Conservation (phyloP, 305 asterid genomes). For the Solanum hybrid region DNA sequence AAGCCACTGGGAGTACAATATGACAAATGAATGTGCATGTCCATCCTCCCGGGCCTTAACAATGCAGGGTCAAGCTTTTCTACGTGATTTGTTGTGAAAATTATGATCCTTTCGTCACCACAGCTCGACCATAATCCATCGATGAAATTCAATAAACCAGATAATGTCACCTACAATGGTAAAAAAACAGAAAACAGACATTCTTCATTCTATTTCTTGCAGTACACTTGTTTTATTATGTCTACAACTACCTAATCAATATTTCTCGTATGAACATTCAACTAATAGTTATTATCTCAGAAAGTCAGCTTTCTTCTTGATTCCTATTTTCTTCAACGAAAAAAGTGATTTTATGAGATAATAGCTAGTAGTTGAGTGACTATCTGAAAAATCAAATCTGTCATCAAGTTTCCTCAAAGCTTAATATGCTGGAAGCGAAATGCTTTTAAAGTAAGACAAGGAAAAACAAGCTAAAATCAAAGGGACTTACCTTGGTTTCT, state of each 20-base stretch:
- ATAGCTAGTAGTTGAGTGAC: not conserved
- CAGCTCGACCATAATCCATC: conserved; percentile 76
- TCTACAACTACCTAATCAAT: not conserved
- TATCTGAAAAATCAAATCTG: not conserved
- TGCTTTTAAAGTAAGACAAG: not conserved
- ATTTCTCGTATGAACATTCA: not conserved
- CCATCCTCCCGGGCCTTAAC: conserved; percentile 59
- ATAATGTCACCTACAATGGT: conserved; percentile 39
- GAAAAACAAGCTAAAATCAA: not conserved
- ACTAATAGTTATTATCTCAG: not conserved
- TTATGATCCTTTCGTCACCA: conserved; percentile 61
- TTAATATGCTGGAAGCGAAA: not conserved
- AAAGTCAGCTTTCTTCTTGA: not conserved
- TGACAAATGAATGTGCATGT: conserved; percentile 35
- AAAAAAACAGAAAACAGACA: not conserved
- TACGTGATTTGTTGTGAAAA: conserved; percentile 55
- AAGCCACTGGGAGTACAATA: conserved; percentile 53
- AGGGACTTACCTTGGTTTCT: conserved; percentile 23
- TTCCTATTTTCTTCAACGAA: not conserved
- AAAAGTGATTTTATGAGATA: not conserved
- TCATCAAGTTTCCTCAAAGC: not conserved
- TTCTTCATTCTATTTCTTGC: not conserved
- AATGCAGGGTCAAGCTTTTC: conserved; percentile 61
- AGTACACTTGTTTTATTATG: not conserved
- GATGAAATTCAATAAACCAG: conserved; percentile 48